Percentiles rank a stretch among this genome's conserved stretches.
phyloP scores from a whole-genome alignment of 2,329 filamentous ascomycete genomes.

The Fusarium coicis region DNA sequence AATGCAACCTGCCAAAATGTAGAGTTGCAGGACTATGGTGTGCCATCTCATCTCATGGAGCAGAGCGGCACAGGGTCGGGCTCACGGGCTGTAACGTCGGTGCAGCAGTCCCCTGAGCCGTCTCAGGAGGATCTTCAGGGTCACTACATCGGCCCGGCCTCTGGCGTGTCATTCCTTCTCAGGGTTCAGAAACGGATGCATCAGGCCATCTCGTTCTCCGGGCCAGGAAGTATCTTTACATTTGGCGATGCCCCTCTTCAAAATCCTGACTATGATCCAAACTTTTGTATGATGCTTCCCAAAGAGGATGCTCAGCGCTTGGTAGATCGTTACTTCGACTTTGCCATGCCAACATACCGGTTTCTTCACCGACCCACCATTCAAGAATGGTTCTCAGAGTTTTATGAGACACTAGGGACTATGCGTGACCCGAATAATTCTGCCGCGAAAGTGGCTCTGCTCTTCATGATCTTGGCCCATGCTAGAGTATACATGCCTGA shows the following conservation, averaged over 20 bases:
- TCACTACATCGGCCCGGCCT: conserved; percentile 48
- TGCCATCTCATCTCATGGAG: conserved; percentile 14
- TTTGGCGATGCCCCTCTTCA: conserved; percentile 62
- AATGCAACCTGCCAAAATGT: not conserved
- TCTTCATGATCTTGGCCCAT: conserved; percentile 64
- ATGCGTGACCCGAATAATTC: conserved; percentile 42
- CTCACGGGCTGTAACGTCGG: conserved; percentile 21
- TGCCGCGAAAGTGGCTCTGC: conserved; percentile 52
- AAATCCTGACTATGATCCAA: conserved; percentile 48
- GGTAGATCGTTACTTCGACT: conserved; percentile 65
- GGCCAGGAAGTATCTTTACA: conserved; percentile 54
- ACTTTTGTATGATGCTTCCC: conserved; percentile 54
- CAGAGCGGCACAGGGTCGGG: not conserved
- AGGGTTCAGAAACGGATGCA: conserved; percentile 47
- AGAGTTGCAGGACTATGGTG: conserved; percentile 9
- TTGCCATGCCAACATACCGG: conserved; percentile 65
- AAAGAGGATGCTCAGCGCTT: conserved; percentile 50
- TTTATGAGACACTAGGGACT: conserved; percentile 49
- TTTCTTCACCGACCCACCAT: conserved; percentile 65
- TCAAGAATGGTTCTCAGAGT: conserved; percentile 58
- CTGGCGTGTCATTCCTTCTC: conserved; percentile 46
- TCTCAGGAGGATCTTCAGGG: conserved; percentile 47
- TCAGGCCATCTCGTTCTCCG: conserved; percentile 39
- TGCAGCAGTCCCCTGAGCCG: conserved; percentile 45
- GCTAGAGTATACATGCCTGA: conserved; percentile 54